Base-by-base conservation (phyloP, 2,329 filamentous ascomycete genomes). In the Colletotrichum scovillei region DNA sequence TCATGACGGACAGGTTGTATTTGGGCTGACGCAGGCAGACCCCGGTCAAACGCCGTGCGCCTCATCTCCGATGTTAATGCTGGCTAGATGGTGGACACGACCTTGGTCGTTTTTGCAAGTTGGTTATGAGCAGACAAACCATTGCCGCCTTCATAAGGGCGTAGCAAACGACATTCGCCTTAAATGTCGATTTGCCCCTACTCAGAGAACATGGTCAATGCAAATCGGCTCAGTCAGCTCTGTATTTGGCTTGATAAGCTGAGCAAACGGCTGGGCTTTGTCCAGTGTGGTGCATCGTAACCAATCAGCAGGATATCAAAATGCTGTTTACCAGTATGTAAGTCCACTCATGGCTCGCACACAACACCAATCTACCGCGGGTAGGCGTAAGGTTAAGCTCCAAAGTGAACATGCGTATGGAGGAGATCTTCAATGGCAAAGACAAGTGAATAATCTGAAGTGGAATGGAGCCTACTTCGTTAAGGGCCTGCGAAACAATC, bases 1-100 rank as follows among this genome's bases (percentile, higher is more conserved):
- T 42, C 38, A 42, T 42, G 38, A 42, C 38, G 38, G 38, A 42
- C 38, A 42, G 38, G 16, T 42, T 42, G 14, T 42, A 16, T 42
- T 42, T 42, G 71, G 62, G 53, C 56, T 22, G 52, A 22, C 53
- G 56, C 73, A 73, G 71, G 71, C 66, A 49, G 32, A 58, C 56
- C 78, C 77, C 73, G 75, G 76, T 68, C 35, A 35, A 30, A 62
- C 67, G 72, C 67, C 64, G 77, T 78, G 78, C 78, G 78, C 77
- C 76, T 83, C 81, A 83, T 83, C 76, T 83, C 82, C 81, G 80
- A 76, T 73, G 73, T 82, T 75, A 80, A 83, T 83, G 81, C 81
- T 66, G 58, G 46, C 49, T 82, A 73, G 80, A 83, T 83, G 81
- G 81, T 66, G 62, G 46, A 49, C n/a, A n/a, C 26, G 57, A 63